Evolutionary conservation across 768 basidiomycete genomes (phyloP), one percentile per base, ranked within the genome.

Genomic region (Lactifluus volemus): DNA sequence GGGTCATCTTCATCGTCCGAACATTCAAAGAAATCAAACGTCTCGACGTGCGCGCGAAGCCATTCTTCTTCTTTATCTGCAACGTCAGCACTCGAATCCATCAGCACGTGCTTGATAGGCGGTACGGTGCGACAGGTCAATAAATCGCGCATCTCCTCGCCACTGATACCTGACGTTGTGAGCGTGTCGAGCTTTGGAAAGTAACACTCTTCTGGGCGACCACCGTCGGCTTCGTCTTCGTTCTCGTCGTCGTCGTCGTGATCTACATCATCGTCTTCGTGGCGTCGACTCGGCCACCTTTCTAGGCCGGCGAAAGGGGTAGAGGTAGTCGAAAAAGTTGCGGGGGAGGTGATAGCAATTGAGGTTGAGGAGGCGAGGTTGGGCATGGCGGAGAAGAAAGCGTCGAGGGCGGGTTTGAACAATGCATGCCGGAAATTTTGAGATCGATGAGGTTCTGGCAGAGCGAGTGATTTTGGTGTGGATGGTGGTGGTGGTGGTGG

Each of bases 101-200:
- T 76, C 38, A 68, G 69, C 55, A 78, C 68, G n/a, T 71, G 70
- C 61, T 72, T 74, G 47, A 89, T 59, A 4, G 84, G 81, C 10
- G 68, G 70, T 2, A 81, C 83, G 2, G 70, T 71, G 3, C 67
- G 70, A 47, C 55, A 74, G 58, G 83, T 75, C 2, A 88, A 76
- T 19, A 89, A 69, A 25, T 66, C 55, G 44, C 74, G 77, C 68
- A 89, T 70, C 29, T 67, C 53, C 1, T 53, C 2, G 1, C 79
- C 82, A 8, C 70, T 64, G 8, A 83, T 68, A 7, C 77, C 80
- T 7, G 76, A 72, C 5, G 81, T 77, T 36, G 71, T 76, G 49
- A 89, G 67, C 14, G 72, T 75, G 62, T 75, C 70, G 9, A 89
- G 75, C 50, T 75, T 74, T 30, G 85, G 86, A 42, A 84, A 79